Base-by-base conservation (phyloP, 768 basidiomycete genomes). In the Nidularia pulvinata region DNA sequence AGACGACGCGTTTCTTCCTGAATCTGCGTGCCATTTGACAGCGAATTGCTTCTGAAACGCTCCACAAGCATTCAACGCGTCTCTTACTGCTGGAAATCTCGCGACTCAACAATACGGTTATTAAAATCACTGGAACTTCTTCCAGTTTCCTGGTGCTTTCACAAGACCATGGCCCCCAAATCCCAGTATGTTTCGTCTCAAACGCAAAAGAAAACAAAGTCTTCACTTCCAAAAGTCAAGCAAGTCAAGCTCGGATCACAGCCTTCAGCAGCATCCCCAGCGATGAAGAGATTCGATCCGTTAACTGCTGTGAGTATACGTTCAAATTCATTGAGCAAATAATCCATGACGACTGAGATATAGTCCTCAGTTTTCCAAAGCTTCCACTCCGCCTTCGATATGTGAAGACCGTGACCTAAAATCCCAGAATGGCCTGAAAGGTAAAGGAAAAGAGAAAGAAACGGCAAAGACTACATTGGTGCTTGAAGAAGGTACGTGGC, bases 241-340 rank as follows among this genome's bases (percentile, higher is more conserved):
- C 11, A 11, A 13, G 39, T 42, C 11, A 42, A 42, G 39, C 39
- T 42, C 16, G 39, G 39, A 42, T 42, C 39, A 11, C 39, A 3
- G 16, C 39, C 39, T 11, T 49, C 59, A 11, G 50, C 57, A 9
- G 46, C 57, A 37, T 16, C 45, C n/a, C 43, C 25, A 30, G 25
- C 25, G 25, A 30, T 53, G 49, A 66, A 60, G 33, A 65, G 63
- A 54, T 58, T 72, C 34, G 61, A 73, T 35, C 72, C 72, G 14
- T 55, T 73, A 25, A 69, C 69, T n/a, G 70, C 66, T 33, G 70
- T 73, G 52, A 55, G 69, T 35, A 32, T 32, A 14, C 3, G 13
- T 32, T 35, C 16, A 34, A 32, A 13, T 22, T 49, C 25, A 30
- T 30, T 2, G 25, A 30, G 4, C 25, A 30, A 30, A 30, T 30